Evolutionary conservation across 2,329 filamentous ascomycete species (phyloP), one percentile per base, ranked within the genome.

Genomic region (Lasiodiplodia gonubiensis): DNA sequence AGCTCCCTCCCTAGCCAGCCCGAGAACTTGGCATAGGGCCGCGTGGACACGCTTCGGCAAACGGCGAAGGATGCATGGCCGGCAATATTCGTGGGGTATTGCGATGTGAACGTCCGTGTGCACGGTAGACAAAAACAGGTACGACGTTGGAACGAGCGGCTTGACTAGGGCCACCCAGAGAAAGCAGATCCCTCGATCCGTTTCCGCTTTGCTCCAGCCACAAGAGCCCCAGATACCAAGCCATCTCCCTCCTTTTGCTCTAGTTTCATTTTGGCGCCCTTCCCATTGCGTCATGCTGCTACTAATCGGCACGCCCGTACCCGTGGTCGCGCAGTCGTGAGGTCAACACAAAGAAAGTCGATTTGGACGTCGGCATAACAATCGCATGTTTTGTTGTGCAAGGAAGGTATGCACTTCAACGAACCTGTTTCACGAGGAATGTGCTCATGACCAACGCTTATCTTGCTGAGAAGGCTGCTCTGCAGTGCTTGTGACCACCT

Each of bases 361-460:
- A 6, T 54, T 54, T 52, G 11, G 35, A 12, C 12, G 3, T 48
- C 37, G 16, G 21, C 8, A 42, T 10, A 25, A 25, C 30, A 21
- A 25, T 33, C 30, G 37, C 11, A 39, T 14, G 25, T 33, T 52
- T 52, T 10, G 10, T 23, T 25, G 49, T 25, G 23, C 21, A 25
- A 12, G 3, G 30, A 30, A 39, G 37, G 37, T 16, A 39, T 16
- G 14, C 14, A 39, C 37, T 16, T 39, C 37, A n/a, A n/a, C 25
- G 4, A 18, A 35, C 25, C 27, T 12, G 46, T 51, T 27, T 33
- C 59, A 63, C 57, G 37, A 6, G 27, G 46, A 51, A 51, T 21
- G 46, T 16, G 30, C 59, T 37, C 59, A 63, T 63, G 59, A 63
- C 30, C 59, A 52, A 48, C 18, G 57, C 42, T 61, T 61, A 63